These are phyloP conservation scores for Davidsoniella australis DNA, from an alignment of 2,329 filamentous ascomycete genomes.

Conservation along the genomic window DNA sequence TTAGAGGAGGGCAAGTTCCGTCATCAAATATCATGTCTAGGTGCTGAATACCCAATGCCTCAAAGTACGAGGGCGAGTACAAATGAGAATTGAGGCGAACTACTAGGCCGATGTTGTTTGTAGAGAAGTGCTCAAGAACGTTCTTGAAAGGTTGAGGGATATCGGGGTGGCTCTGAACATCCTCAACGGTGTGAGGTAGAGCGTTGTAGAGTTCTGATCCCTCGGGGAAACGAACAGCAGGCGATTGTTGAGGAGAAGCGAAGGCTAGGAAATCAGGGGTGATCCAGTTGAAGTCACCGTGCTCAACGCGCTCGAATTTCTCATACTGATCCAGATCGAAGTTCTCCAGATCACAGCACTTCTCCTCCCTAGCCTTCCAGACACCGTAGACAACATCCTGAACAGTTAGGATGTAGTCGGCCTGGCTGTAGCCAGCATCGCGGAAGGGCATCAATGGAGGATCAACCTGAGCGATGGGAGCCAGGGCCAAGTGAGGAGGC, in stretches of 20 bases:
- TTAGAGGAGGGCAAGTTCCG: conserved; percentile 80
- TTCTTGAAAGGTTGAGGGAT: conserved; percentile 89
- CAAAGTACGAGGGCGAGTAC: conserved; percentile 95
- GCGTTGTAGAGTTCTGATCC: conserved; percentile 56
- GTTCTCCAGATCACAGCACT: conserved; percentile 75
- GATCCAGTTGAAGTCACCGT: conserved; percentile 99
- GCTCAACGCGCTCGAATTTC: conserved; percentile 84
- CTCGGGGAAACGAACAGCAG: conserved; percentile 53
- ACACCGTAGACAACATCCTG: conserved; percentile 97
- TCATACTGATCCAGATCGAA: conserved; percentile 98
- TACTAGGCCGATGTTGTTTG: conserved; percentile 79
- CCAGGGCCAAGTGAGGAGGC: conserved; percentile 88
- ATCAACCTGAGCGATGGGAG: conserved; percentile 90
- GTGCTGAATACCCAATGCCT: conserved; percentile 83
- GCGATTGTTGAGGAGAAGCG: conserved; percentile 76
- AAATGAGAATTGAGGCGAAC: conserved; percentile 90
- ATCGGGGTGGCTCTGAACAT: conserved; percentile 50
- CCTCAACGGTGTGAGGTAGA: conserved; percentile 59
- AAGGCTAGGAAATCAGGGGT: conserved; percentile 91
- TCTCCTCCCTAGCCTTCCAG: conserved; percentile 96
- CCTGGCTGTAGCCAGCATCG: conserved; percentile 95
- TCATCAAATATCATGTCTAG: conserved; percentile 99
- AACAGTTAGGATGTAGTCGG: conserved; percentile 86
- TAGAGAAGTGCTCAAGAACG: conserved; percentile 73
- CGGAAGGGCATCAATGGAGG: conserved; percentile 97